These are phyloP conservation scores for Daldinia childiae DNA, from an alignment of 495 filamentous ascomycete genomes.

Conservation along the genomic window DNA sequence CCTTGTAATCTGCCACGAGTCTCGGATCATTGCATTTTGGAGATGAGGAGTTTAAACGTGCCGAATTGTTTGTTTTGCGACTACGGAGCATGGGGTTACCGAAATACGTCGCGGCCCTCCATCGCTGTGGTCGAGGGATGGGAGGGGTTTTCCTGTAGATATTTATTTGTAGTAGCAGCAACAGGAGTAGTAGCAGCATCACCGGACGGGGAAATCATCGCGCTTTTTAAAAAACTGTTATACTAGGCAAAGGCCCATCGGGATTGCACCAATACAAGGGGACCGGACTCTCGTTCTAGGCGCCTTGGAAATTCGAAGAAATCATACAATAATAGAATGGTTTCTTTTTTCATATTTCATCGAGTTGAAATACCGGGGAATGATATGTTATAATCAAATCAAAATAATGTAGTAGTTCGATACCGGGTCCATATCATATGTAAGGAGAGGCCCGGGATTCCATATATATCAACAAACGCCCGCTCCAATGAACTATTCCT, in stretches of 20 bases:
- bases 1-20: constrained; percentile 42
- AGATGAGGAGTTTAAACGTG: constrained; percentile 32
- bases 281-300: constrained; percentile 18
- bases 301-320: constrained; percentile 16
- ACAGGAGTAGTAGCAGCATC: constrained; percentile 20
- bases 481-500: not conserved
- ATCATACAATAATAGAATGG: constrained; percentile 9
- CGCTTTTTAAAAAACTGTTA: constrained; percentile 12
- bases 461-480: constrained; percentile 1
- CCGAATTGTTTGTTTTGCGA: constrained; percentile 23
- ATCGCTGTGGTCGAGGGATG: constrained; percentile 8
- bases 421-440: not conserved
- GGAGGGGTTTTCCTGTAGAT: constrained; percentile 35
- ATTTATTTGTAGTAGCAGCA: constrained; percentile 22
- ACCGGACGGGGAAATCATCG: constrained; percentile 30
- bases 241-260: constrained; percentile 16
- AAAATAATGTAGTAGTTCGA: not conserved
- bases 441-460: not conserved
- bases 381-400: not conserved
- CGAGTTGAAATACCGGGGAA: not conserved
- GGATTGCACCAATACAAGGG: constrained; percentile 18
- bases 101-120: constrained; percentile 24
- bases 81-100: constrained; percentile 23
- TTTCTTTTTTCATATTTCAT: not conserved
- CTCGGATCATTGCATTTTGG: constrained; percentile 37